Evolutionary conservation across 2,329 filamentous ascomycete genomes (phyloP).

Genomic region (Cercospora citrullina): DNA sequence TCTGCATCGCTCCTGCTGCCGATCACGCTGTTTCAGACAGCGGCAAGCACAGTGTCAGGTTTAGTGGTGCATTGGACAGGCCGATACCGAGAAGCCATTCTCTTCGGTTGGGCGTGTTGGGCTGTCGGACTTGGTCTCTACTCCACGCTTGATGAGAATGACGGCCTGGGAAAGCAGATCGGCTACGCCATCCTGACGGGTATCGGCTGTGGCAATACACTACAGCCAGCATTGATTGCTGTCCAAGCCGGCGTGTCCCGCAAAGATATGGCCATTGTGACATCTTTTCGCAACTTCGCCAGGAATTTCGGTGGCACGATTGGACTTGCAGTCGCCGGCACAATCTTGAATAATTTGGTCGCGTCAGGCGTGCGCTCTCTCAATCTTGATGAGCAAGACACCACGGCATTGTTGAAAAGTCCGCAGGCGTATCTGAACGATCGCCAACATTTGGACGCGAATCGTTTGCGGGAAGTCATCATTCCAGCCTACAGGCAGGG

Average conservation of each 20-base stretch:
- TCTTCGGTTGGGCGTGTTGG: slow-evolving; percentile 41
- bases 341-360: slow-evolving; percentile 23
- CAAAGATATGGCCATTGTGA: slow-evolving; percentile 53
- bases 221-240: slow-evolving; percentile 58
- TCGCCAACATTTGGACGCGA: slow-evolving; percentile 32
- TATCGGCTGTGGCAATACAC: slow-evolving; percentile 54
- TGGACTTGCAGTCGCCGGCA: slow-evolving; percentile 22
- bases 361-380: slow-evolving; percentile 11
- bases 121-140: slow-evolving; percentile 25
- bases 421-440: slow-evolving; percentile 18
- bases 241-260: slow-evolving; percentile 54
- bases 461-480: slow-evolving; percentile 33
- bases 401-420: slow-evolving; percentile 18
- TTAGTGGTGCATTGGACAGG: slow-evolving; percentile 28
- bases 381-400: slow-evolving; percentile 16
- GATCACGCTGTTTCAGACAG: slow-evolving; percentile 26
- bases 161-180: slow-evolving; percentile 55
- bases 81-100: slow-evolving; percentile 41
- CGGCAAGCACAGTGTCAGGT: slow-evolving; percentile 24
- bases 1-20: slow-evolving; percentile 25
- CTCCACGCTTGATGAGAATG: slow-evolving; percentile 22
- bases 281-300: slow-evolving; percentile 53
- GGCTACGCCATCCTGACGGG: slow-evolving; percentile 57
- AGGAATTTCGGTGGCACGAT: slow-evolving; percentile 47
- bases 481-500: slow-evolving; percentile 41